Conservation (phyloP, 148 eudicot genomes). For the Bassia scoparia region DNA sequence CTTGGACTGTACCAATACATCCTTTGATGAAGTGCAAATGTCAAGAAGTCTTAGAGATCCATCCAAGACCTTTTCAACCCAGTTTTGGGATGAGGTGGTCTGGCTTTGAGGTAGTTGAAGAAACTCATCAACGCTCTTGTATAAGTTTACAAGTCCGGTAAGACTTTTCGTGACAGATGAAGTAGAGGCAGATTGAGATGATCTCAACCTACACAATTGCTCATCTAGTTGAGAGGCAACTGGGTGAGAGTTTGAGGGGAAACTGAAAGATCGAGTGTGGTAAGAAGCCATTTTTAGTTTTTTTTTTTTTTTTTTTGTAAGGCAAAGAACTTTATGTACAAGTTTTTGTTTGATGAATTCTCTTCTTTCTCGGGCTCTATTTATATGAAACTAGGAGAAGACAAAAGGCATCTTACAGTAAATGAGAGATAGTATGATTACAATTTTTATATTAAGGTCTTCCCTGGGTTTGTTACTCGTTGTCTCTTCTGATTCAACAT, state of each 20-base stretch:
- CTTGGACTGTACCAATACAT: no score
- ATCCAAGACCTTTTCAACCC: no score
- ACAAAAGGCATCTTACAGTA: no score
- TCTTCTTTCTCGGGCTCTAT: no score
- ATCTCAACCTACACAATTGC: constrained; percentile 23
- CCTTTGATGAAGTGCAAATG: no score
- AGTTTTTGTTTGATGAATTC: constrained; percentile 3
- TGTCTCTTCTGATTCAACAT: no score
- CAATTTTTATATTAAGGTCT: not conserved
- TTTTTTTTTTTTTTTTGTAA: not conserved
- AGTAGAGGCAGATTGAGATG: constrained; percentile 34
- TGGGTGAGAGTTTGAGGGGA: no score
- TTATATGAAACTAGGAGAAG: no score
- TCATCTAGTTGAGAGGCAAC: constrained; percentile 12
- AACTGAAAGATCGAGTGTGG: constrained; percentile 34
- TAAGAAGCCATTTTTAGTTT: constrained; percentile 9
- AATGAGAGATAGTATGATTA: not conserved
- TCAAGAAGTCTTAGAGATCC: no score
- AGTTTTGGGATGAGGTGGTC: not conserved
- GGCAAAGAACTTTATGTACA: not conserved
- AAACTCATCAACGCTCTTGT: constrained; percentile 31
- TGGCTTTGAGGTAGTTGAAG: constrained; percentile 22
- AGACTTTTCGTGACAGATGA: constrained; percentile 25
- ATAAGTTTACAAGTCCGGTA: constrained; percentile 18
- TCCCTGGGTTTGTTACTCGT: not conserved